These are phyloP conservation scores for Butyriboletus loyo DNA, from an alignment of 768 basidiomycete species.

Conservation along the genomic window DNA sequence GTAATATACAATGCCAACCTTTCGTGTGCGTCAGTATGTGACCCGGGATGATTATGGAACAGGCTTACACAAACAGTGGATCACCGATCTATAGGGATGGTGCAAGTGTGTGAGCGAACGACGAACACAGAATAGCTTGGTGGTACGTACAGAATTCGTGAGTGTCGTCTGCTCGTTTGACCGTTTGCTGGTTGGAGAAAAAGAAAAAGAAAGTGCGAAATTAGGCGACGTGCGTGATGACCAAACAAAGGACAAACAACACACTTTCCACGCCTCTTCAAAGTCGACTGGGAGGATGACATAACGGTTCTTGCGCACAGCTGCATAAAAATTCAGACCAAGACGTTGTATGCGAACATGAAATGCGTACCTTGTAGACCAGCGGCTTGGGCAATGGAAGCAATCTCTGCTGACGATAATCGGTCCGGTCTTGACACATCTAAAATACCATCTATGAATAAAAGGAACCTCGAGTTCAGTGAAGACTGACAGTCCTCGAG, in stretches of 20 bases:
- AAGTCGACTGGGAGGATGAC: constrained; percentile 96
- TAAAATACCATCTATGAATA: constrained; percentile 31
- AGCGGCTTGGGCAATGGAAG: constrained; percentile 94
- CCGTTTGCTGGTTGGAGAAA: constrained; percentile 70
- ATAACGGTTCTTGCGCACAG: constrained; percentile 97
- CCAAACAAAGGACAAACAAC: constrained; percentile 58
- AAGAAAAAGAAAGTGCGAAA: constrained; percentile 32
- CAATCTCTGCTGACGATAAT: constrained; percentile 92
- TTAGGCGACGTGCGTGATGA: constrained; percentile 29
- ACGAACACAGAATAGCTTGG: not conserved
- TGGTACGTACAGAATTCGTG: constrained; percentile 86
- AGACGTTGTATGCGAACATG: not conserved
- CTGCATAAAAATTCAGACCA: constrained; percentile 30
- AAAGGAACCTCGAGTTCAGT: constrained; percentile 6
- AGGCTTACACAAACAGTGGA: constrained; percentile 36
- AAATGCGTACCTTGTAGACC: constrained; percentile 78
- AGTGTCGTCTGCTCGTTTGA: constrained; percentile 95
- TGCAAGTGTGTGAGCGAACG: constrained; percentile 2
- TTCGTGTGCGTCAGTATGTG: constrained; percentile 13
- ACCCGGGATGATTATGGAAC: constrained; percentile 20
- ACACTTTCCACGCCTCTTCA: constrained; percentile 98
- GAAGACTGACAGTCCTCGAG: constrained; percentile 86
- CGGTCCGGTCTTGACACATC: constrained; percentile 97
- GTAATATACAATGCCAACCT: constrained; percentile 36
- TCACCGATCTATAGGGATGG: constrained; percentile 38